A percentile compares a stretch with the other conserved stretches of the same genome.
Conservation (phyloP, 1,284 basidiomycete genomes). For the Pseudozyma thailandica region DNA sequence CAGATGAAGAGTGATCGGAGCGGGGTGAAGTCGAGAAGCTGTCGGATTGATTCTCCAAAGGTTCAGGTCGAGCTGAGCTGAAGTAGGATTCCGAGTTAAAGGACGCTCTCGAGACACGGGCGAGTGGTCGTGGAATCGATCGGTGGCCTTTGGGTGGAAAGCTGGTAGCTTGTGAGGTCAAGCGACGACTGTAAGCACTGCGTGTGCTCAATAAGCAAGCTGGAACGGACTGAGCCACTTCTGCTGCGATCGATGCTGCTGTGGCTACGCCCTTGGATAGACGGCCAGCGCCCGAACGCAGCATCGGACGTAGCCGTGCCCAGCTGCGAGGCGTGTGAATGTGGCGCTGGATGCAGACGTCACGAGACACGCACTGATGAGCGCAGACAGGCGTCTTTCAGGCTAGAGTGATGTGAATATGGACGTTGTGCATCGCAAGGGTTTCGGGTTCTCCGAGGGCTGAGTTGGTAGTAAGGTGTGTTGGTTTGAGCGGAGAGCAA, state of each 20-base stretch:
- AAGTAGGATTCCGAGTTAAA: conserved; percentile 30
- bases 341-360: conserved; percentile 14
- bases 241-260: conserved; percentile 1
- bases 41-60: background rate
- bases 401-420: background rate
- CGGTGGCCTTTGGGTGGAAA: background rate
- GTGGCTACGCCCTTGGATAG: conserved; percentile 30
- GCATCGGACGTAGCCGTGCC: conserved; percentile 24
- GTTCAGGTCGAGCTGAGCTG: conserved; percentile 25
- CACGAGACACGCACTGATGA: conserved; percentile 5
- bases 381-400: background rate
- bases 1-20: background rate
- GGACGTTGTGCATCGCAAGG: conserved; percentile 14
- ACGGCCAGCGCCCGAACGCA: conserved; percentile 30
- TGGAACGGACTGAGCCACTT: background rate
- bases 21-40: background rate
- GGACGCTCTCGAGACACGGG: background rate
- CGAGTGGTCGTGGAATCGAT: too few relatives aligned
- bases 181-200: background rate
- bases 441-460: conserved; percentile 11
- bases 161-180: background rate
- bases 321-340: conserved; percentile 13
- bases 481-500: background rate
- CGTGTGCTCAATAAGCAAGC: background rate
- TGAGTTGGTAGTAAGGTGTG: conserved; percentile 1